phyloP scores from a whole-genome alignment of 2,329 filamentous ascomycete genomes.

The Colletotrichum sp. region DNA sequence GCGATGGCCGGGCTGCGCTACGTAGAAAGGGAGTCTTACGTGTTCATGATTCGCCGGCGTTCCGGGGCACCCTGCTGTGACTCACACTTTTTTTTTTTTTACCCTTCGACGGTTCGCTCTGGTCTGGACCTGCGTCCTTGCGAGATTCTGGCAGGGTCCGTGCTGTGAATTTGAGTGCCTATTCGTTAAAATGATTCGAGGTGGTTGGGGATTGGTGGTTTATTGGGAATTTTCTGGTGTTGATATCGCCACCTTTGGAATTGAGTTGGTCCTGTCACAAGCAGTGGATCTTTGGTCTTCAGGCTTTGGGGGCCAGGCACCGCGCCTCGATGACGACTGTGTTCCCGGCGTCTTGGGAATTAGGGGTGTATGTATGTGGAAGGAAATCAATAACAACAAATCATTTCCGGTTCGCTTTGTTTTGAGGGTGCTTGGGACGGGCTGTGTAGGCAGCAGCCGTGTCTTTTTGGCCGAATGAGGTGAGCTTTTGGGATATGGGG shows the following conservation, averaged over 20 bases:
- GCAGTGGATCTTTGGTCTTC: background rate
- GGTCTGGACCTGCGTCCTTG: background rate
- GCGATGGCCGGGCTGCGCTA: background rate
- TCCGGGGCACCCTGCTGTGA: background rate
- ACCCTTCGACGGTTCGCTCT: background rate
- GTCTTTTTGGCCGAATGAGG: background rate
- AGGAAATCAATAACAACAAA: background rate
- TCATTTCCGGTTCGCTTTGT: background rate
- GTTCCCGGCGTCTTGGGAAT: background rate
- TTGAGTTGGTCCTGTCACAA: background rate
- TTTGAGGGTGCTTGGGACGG: background rate
- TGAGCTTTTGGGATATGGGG: background rate
- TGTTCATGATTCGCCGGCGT: background rate
- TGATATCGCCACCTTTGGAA: background rate
- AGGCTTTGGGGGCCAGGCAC: background rate
- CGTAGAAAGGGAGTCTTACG: background rate
- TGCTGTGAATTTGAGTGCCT: background rate
- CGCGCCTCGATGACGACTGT: background rate
- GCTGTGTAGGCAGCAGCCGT: background rate
- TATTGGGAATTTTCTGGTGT: background rate
- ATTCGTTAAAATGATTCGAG: rapidly evolving
- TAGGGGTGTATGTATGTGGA: background rate
- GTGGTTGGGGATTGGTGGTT: background rate
- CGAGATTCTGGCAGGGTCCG: background rate
- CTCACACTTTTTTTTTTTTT: background rate